A percentile compares a stretch with the other conserved stretches of the same genome.
phyloP scores from a whole-genome alignment of 768 basidiomycete species.

The Tephrocybe sp. region DNA sequence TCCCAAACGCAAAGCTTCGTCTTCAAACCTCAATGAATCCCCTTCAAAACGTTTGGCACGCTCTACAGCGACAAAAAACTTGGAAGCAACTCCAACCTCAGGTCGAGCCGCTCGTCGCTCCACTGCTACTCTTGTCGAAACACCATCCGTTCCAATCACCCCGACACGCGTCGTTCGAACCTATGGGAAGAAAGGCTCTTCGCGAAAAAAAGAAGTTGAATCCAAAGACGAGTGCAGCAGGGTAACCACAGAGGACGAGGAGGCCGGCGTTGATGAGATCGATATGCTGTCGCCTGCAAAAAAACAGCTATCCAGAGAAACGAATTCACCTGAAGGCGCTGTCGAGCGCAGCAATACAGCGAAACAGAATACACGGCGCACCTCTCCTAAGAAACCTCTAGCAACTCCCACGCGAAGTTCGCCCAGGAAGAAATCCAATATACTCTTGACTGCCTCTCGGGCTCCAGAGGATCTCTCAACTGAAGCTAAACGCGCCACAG shows the following conservation, averaged over 20 bases:
- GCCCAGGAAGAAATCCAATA: too few relatives aligned
- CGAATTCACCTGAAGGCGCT: not conserved
- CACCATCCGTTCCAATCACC: constrained; percentile 4
- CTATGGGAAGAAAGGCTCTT: constrained; percentile 5
- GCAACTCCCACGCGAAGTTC: too few relatives aligned
- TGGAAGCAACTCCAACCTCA: not conserved
- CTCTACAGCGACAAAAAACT: constrained; percentile 11
- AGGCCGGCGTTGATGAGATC: constrained; percentile 23
- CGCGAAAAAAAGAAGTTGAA: not conserved
- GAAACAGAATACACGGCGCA: not conserved
- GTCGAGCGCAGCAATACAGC: not conserved
- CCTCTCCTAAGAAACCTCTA: constrained; percentile 5
- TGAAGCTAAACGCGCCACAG: not conserved
- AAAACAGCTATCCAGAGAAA: not conserved
- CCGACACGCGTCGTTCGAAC: constrained; percentile 10
- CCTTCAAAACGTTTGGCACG: constrained; percentile 33
- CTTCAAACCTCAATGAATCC: constrained; percentile 20
- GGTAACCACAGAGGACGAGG: too few relatives aligned
- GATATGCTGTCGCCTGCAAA: constrained; percentile 20
- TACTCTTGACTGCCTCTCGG: too few relatives aligned
- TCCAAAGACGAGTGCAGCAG: constrained; percentile 12
- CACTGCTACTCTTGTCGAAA: not conserved
- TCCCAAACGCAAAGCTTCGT: constrained; percentile 43
- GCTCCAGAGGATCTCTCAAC: not conserved
- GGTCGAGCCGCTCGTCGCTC: constrained; percentile 6